These are phyloP conservation scores for Trichoderma simmonsii DNA, from an alignment of 2,329 filamentous ascomycete species.

Conservation along the genomic window DNA sequence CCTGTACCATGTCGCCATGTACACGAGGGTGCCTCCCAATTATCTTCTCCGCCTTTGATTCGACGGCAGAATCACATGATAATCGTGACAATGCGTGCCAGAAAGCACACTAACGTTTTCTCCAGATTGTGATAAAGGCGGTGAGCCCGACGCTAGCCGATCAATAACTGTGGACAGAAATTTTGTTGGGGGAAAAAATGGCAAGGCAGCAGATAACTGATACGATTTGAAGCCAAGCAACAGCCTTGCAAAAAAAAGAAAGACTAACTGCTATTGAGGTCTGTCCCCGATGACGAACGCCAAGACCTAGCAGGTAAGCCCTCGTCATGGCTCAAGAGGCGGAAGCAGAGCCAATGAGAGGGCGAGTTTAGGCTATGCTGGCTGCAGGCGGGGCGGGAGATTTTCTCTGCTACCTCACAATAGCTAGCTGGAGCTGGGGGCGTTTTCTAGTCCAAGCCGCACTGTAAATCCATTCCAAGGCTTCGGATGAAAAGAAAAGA, in stretches of 20 bases:
- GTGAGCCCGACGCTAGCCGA: slow-evolving; percentile 1
- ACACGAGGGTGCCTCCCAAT: background rate
- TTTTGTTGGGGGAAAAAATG: background rate
- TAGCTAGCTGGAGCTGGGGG: background rate
- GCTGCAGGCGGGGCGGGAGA: slow-evolving; percentile 7
- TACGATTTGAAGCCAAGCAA: background rate
- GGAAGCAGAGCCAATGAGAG: background rate
- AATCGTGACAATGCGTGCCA: background rate
- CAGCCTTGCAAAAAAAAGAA: background rate
- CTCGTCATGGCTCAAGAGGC: background rate
- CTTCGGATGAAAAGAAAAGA: background rate
- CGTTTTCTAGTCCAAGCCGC: background rate
- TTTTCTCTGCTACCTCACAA: background rate
- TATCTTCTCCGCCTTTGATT: background rate
- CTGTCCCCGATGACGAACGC: slow-evolving; percentile 10
- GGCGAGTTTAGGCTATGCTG: background rate
- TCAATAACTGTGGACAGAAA: background rate
- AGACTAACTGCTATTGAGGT: background rate
- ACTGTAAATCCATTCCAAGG: background rate
- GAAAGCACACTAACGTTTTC: background rate
- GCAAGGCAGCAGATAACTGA: background rate
- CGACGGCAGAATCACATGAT: slow-evolving; percentile 15
- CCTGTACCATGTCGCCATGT: background rate
- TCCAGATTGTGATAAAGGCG: background rate
- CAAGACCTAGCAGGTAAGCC: background rate